Evolutionary conservation across 75 land plant species (phyloP).

Genomic region (Pinus taeda): DNA sequence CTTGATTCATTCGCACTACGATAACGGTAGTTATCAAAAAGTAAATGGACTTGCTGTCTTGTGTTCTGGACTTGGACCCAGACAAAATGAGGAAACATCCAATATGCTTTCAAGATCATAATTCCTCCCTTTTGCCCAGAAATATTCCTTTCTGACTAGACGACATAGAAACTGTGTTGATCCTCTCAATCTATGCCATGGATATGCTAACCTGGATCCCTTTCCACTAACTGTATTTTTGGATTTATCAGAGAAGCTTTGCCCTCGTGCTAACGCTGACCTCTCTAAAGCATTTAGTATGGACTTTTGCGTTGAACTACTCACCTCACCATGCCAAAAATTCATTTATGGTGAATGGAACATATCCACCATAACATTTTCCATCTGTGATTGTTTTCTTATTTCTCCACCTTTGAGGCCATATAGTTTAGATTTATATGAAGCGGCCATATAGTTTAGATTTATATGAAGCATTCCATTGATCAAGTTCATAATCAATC

Average conservation of each 20-base stretch:
- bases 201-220: not conserved
- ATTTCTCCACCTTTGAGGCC: not conserved
- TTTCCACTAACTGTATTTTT: not conserved
- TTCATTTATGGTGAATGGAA: not conserved
- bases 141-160: not conserved
- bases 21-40: constrained; percentile 3
- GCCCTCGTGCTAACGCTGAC: not conserved
- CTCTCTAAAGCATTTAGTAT: constrained; percentile 4
- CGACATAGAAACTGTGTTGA: not conserved
- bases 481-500: not conserved
- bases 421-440: not conserved
- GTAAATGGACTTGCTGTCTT: not conserved
- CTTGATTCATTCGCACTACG: constrained; percentile 2
- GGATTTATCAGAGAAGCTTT: not conserved
- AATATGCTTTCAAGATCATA: not conserved
- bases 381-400: not conserved
- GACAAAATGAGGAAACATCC: constrained; percentile 1
- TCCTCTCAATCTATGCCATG: not conserved
- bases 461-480: constrained; percentile 1
- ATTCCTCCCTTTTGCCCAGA: not conserved
- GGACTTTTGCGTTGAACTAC: constrained; percentile 10
- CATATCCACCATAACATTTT: not conserved
- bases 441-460: not conserved
- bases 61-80: not conserved
- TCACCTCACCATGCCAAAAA: constrained; percentile 3